Evolutionary conservation across 2,329 filamentous ascomycete genomes (phyloP).

Genomic region (Mycogone perniciosa): DNA sequence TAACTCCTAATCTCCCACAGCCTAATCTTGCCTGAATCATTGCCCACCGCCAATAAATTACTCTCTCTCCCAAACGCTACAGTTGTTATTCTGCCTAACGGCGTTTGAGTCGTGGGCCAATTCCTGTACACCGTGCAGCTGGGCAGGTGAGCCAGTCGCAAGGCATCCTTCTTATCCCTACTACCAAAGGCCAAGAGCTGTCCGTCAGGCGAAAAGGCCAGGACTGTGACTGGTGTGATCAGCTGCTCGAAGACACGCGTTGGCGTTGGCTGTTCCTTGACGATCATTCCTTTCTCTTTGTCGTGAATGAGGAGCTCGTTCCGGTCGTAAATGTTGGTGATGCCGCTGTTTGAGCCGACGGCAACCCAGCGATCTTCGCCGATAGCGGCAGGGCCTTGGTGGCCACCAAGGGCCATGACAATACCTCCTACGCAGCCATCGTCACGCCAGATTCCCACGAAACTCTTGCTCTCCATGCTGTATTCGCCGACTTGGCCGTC

Average conservation of each 20-base stretch:
- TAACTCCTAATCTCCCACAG: constrained; percentile 81
- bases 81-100: constrained; percentile 73
- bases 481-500: constrained; percentile 90
- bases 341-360: constrained; percentile 76
- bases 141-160: constrained; percentile 82
- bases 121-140: constrained; percentile 93
- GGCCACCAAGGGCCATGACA: constrained; percentile 70
- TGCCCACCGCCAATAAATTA: constrained; percentile 74
- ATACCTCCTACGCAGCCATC: constrained; percentile 85
- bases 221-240: constrained; percentile 72
- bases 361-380: constrained; percentile 87
- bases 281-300: constrained; percentile 35
- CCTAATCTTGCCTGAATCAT: constrained; percentile 80
- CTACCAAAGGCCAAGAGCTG: constrained; percentile 85
- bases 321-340: constrained; percentile 92
- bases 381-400: constrained; percentile 51
- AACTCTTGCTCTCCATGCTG: constrained; percentile 59
- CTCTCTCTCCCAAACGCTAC: constrained; percentile 62
- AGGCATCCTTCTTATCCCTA: constrained; percentile 78
- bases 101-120: constrained; percentile 90
- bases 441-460: constrained; percentile 80
- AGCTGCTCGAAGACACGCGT: constrained; percentile 74
- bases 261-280: constrained; percentile 66
- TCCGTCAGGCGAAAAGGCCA: constrained; percentile 80
- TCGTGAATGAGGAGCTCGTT: constrained; percentile 48